Evolutionary conservation across 495 filamentous ascomycete species (phyloP), one percentile per base, ranked within the genome.

Genomic region (Penicillium cinerascens): DNA sequence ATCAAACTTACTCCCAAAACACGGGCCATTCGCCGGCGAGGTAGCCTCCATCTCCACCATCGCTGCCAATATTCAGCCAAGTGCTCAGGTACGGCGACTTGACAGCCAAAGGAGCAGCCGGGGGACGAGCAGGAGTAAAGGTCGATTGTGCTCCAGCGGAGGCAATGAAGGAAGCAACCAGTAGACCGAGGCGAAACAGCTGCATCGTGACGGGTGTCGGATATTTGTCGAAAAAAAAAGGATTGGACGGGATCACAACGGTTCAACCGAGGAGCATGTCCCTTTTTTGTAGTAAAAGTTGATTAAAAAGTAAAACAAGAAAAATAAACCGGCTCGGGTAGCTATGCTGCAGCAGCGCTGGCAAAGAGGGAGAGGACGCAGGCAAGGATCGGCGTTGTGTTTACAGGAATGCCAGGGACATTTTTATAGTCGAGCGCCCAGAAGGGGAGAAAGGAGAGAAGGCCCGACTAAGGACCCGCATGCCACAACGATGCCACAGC

Each of bases 51-150:
- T 82, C 78, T 33, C 79, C 78, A 38, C 73, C 74, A 64, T 79
- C 70, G 33, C 59, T 75, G 2, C 80, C 80, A 13, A 72, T 79
- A 48, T 71, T 53, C 18, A 76, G 63, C 82, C 81, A 84, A 7
- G 78, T 78, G 55, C 71, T 82, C 20, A 83, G 49, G 43, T 83
- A 84, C 2, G 81, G 81, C 1, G 78, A 82, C 51, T 74, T 78
- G 35, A 83, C 81, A 42, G 81, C 81, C 44, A 84, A 59, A 1
- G 81, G 81, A 4, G 83, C 41, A 4, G 80, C 69, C 23, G 81
- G 81, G 17, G 81, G 81, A 0, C 81, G 72, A 49, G 78, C 77
- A 49, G 80, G 81, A 11, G 69, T 69, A 46, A 82, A 83, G 4
- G 69, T 75, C 20, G 80, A 82, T 27, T 37, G 37, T 13, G 74